Evolutionary conservation across 2,329 filamentous ascomycete genomes (phyloP).

Genomic region (Trichoderma sp.): DNA sequence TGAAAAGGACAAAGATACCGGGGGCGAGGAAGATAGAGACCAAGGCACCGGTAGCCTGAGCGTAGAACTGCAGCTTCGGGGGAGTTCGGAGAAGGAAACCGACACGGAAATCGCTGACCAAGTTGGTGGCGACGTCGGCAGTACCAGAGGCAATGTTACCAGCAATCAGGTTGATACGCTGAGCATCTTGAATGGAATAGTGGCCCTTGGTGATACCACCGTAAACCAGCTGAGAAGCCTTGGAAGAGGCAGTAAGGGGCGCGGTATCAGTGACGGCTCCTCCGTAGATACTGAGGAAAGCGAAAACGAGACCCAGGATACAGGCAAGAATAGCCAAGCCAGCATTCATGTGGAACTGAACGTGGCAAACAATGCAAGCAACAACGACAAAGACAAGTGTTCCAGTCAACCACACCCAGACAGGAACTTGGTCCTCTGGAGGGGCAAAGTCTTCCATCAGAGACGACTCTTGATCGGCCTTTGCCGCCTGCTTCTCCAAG

Average conservation of each 20-base stretch:
- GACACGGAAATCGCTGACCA: slow-evolving; percentile 64
- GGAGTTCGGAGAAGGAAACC: slow-evolving; percentile 65
- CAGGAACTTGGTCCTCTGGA: slow-evolving; percentile 47
- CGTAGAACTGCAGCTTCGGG: slow-evolving; percentile 63
- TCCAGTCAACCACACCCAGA: slow-evolving; percentile 52
- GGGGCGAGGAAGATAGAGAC: slow-evolving; percentile 66
- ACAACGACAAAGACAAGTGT: slow-evolving; percentile 48
- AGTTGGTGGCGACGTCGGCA: slow-evolving; percentile 51
- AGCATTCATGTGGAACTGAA: slow-evolving; percentile 55
- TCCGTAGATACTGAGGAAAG: slow-evolving; percentile 49
- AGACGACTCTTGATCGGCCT: slow-evolving; percentile 30
- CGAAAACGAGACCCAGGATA: slow-evolving; percentile 56
- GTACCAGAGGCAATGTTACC: slow-evolving; percentile 56
- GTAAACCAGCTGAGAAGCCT: slow-evolving; percentile 66
- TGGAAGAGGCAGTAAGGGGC: slow-evolving; percentile 63
- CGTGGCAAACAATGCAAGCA: slow-evolving; percentile 49
- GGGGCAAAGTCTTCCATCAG: slow-evolving; percentile 41
- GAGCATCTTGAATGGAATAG: slow-evolving; percentile 49
- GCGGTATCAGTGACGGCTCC: slow-evolving; percentile 58
- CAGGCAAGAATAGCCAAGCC: slow-evolving; percentile 55
- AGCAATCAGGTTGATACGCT: slow-evolving; percentile 64
- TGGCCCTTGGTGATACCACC: slow-evolving; percentile 60
- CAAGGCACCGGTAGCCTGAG: slow-evolving; percentile 60
- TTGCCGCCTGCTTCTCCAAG: slow-evolving; percentile 37
- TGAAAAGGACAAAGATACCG: slow-evolving; percentile 66